Evolutionary conservation across 2,329 filamentous ascomycete species (phyloP), one percentile per base, ranked within the genome.

Genomic region (Fusarium tjaetaba): DNA sequence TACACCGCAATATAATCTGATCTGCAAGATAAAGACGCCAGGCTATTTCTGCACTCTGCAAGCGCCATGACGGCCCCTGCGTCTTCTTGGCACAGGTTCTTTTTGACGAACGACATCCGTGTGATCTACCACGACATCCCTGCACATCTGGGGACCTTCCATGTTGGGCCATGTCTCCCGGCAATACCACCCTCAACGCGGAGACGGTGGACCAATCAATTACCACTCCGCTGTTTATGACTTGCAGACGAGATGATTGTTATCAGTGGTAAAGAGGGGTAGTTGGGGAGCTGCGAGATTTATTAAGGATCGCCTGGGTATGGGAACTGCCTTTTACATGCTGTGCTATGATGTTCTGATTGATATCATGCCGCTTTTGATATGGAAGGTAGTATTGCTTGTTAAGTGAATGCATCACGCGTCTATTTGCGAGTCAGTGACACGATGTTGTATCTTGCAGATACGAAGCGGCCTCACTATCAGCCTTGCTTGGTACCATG

Each of bases 331-430:
- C 65, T 39, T 58, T 70, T 59, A 13, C 18, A 59, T 24, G 13
- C 22, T 62, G 18, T 49, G 20, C 24, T 63, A 65, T 57, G 36
- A 36, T 38, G 16, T 65, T 28, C 18, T 36, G 4, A 30, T 46
- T 38, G 20, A 67, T 46, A 28, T 20, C 38, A 43, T 26, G 4
- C 26, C 28, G 16, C 14, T 24, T 39, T 61, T 43, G 18, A 30
- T 62, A 26, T 45, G 59, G 65, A 70, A 70, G 58, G 67, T 70
- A 38, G n/a, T 26, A 65, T 62, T 22, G 18, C 22, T 18, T 46
- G 11, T 52, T 64, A 48, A 60, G 38, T 48, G 34, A 63, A 11
- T 60, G 42, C 42, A 34, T 45, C 34, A 26, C 38, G 24, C 22
- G 51, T 38, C n/a, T 28, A 4, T 11, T n/a, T 4, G 14, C 24